Percentiles rank a stretch among this genome's conserved stretches.
phyloP scores from a whole-genome alignment of 1,284 basidiomycete genomes.

The Melampsora americana region DNA sequence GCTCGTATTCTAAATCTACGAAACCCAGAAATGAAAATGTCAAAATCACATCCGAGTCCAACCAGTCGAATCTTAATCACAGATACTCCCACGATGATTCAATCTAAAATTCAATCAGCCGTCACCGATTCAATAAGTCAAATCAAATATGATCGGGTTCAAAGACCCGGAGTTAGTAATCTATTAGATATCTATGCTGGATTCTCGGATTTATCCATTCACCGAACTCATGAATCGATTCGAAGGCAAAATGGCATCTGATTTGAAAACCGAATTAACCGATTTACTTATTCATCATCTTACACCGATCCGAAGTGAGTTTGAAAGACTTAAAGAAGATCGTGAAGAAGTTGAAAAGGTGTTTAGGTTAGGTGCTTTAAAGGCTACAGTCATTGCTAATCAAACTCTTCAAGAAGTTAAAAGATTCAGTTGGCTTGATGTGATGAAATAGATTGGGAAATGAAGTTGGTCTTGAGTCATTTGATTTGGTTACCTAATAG shows the following conservation, averaged over 20 bases:
- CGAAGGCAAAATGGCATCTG: conserved; percentile 63
- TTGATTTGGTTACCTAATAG: too few relatives aligned
- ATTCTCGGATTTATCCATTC: conserved; percentile 59
- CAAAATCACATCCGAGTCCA: conserved; percentile 77
- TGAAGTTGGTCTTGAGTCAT: too few relatives aligned
- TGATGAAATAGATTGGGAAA: neutral
- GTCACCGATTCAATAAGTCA: conserved; percentile 72
- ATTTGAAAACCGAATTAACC: conserved; percentile 69
- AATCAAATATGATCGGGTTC: conserved; percentile 72
- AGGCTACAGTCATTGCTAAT: conserved; percentile 64
- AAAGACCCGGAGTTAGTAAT: conserved; percentile 78
- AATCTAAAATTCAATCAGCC: conserved; percentile 70
- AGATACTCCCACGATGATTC: conserved; percentile 66
- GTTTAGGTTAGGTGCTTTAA: conserved; percentile 64
- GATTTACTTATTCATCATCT: conserved; percentile 71
- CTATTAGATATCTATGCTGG: conserved; percentile 69
- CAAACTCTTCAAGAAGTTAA: conserved; percentile 69
- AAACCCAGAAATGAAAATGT: conserved; percentile 87
- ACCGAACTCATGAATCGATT: conserved; percentile 60
- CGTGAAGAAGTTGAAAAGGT: conserved; percentile 65
- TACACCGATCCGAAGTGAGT: conserved; percentile 68
- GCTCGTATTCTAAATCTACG: conserved; percentile 70
- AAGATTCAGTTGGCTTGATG: conserved; percentile 64
- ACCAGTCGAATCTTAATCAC: conserved; percentile 83
- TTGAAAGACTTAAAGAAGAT: conserved; percentile 65